A percentile compares a stretch with the other conserved stretches of the same genome.
These are phyloP conservation scores for Lipomyces yarrowii DNA, from an alignment of 1,139 yeast species.

Conservation along the genomic window DNA sequence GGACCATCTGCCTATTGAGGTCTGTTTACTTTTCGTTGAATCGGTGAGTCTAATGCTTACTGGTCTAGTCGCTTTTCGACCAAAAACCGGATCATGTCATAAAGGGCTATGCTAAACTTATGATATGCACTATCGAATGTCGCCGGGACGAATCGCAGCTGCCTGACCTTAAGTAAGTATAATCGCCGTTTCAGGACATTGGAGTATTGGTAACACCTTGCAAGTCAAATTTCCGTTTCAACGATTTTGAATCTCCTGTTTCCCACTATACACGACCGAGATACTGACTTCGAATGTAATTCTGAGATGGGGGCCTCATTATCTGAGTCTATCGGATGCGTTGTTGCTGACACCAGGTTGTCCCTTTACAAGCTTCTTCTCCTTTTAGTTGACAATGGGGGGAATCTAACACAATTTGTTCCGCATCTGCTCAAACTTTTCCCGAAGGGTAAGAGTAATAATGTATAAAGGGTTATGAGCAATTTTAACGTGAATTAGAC, in stretches of 20 bases:
- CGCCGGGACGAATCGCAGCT: conserved; percentile 3
- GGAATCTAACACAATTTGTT: background rate
- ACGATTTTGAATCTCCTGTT: conserved; percentile 12
- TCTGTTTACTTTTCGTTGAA: background rate
- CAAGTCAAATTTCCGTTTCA: background rate
- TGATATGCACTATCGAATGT: conserved; percentile 13
- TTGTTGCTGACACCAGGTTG: conserved; percentile 9
- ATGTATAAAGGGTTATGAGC: background rate
- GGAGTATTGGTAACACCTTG: background rate
- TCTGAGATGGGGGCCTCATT: background rate
- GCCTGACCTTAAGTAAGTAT: background rate
- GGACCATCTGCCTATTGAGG: conserved; percentile 7
- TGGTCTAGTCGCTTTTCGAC: conserved; percentile 8
- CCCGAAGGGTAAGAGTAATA: conserved; percentile 8
- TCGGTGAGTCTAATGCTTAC: background rate
- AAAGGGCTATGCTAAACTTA: conserved; percentile 16
- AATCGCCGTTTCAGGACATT: background rate
- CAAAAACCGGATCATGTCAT: conserved; percentile 5
- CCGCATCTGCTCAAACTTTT: conserved; percentile 3
- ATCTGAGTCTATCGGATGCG: conserved; percentile 11
- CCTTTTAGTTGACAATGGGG: conserved; percentile 4
- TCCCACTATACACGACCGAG: conserved; percentile 5
- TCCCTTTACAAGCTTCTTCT: conserved; percentile 9
- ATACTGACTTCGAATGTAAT: background rate
- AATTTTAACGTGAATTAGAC: background rate